Base-by-base conservation (phyloP, 2,329 filamentous ascomycete genomes). In the Monilinia laxa region DNA sequence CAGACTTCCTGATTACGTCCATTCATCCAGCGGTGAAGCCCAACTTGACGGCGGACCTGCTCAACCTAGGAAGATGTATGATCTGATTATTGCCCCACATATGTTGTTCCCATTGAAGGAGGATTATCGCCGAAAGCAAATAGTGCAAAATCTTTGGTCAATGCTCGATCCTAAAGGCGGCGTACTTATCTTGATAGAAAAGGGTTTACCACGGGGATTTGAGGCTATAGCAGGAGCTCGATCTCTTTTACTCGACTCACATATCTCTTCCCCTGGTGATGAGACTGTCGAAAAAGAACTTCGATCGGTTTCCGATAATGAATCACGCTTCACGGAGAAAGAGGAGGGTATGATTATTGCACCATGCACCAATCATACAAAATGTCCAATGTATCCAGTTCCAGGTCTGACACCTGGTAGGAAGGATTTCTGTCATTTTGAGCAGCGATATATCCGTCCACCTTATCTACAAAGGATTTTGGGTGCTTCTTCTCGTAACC, bases 391-490 rank as follows among this genome's bases (percentile, higher is more conserved):
- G 91, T 97, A 97, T 76, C 81, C 84, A 25, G 82, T 83, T 0
- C 84, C 89, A 0, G 92, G 93, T 0, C 82, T 89, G 64, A 87
- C 86, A 64, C 80, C 80, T 38, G 92, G 93, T 7, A 87, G 94
- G 65, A 93, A 93, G 73, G 93, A 98, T 75, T 95, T 90, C 75
- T 99, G 95, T 78, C 91, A 90, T 77, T 98, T 99, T 78, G 85
- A 83, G 69, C 95, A 99, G 79, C 87, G 95, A 57, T 98, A 92
- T 76, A 90, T 93, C 62, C 87, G 93, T 0, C 95, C 95, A 0
- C 80, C 82, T 0, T 97, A 93, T 77, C 83, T 97, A 65, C 92
- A 96, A 76, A 85, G 85, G 57, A 84, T 98, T 57, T 80, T 96
- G 25, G 85, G 87, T 23, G 87, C 85, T 31, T 81, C 81, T 9